Base-by-base conservation (phyloP, 2,329 filamentous ascomycete genomes). In the Tolypocladium ophioglossoides region DNA sequence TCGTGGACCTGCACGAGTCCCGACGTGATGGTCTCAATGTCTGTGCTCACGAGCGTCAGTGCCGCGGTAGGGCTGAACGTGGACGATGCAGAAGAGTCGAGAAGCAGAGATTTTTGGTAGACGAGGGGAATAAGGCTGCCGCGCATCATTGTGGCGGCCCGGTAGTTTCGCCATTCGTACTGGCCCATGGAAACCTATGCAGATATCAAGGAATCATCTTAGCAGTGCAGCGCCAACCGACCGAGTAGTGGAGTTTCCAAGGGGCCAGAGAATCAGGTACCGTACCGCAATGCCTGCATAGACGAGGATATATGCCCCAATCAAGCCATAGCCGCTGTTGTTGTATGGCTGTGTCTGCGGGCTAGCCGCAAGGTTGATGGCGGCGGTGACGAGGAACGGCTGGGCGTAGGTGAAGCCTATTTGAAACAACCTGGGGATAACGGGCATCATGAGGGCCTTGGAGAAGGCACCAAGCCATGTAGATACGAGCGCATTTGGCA, bases 31-130 rank as follows among this genome's bases (percentile, higher is more conserved):
- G 56, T 58, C 41, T 67, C 61, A 30, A 62, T 57, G 39, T 67
- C 65, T 16, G 64, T 63, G 2, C 63, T 60, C 20, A 66, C 57
- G 46, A 68, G 47, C 1, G 63, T 65, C 53, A 67, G 52, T 9
- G 62, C 64, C 5, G 58, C 57, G 1, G 60, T 57, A 7, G 58
- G 52, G 44, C 56, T 59, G 24, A 61, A 40, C 2, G 22, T 40
- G 14, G 49, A 37, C 16, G 49, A 30, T 18, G 49, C 34, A n/a
- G 40, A 51, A 58, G 53, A 6, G 60, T 59, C 18, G 58, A 61
- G 9, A 57, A 53, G 20, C 20, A 63, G 35, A 1, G 61, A 56
- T 52, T 68, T 65, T 10, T 58, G 52, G 49, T 64, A 68, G 35
- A 67, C 55, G 11, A 66, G 49, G 1, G 57, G 54, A 20, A 64